Percentiles rank a stretch among this genome's conserved stretches.
Conservation (phyloP, 352 stramenopile genomes). For the Globisporangium heterothallicum region DNA sequence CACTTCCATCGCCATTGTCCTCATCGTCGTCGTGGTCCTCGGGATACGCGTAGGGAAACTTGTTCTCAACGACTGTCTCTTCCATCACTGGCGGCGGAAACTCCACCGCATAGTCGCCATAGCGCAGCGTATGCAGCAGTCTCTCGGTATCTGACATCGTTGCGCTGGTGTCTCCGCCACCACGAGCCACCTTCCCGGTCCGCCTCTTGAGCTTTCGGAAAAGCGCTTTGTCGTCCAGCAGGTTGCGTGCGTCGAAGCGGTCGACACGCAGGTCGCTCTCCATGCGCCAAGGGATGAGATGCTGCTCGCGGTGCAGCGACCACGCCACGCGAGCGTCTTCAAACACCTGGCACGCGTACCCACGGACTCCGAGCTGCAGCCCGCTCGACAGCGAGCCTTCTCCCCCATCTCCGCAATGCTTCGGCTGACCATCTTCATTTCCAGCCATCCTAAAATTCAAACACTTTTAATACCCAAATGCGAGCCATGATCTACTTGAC, state of each 20-base stretch:
- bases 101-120: conserved; percentile 37
- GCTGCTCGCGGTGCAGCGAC: conserved; percentile 44
- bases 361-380: conserved; percentile 37
- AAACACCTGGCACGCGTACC: conserved; percentile 48
- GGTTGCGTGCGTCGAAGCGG: conserved; percentile 58
- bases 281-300: conserved; percentile 50
- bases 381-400: neutral
- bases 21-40: conserved; percentile 20
- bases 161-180: neutral
- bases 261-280: conserved; percentile 37
- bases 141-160: neutral
- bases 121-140: conserved; percentile 38
- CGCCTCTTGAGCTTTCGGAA: conserved; percentile 50
- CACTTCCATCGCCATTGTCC: conserved; percentile 18
- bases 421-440: too few species aligned
- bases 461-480: too few species aligned
- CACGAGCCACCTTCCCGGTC: neutral
- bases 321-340: conserved; percentile 38
- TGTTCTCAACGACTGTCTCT: conserved; percentile 17
- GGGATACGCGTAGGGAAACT: conserved; percentile 39
- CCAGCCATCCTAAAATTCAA: too few species aligned
- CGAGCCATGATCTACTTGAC: too few species aligned
- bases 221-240: conserved; percentile 38
- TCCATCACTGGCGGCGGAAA: conserved; percentile 19
- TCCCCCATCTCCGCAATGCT: too few species aligned